A percentile compares a stretch with the other conserved stretches of the same genome.
Evolutionary conservation across 164 flowering plant species (phyloP).

Genomic region (Umbellularia californica): DNA sequence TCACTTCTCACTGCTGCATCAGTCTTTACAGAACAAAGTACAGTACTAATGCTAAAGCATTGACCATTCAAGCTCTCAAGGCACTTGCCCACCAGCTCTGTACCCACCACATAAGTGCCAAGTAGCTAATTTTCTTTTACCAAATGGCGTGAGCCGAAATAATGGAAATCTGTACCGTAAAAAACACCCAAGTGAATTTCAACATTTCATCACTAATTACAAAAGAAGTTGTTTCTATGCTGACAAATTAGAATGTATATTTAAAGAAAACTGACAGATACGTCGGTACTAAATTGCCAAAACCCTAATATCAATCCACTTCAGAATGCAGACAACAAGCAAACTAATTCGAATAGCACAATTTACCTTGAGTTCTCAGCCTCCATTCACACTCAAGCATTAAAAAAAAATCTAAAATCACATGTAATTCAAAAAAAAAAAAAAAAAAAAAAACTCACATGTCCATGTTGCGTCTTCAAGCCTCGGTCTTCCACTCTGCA

Average conservation of each 20-base stretch:
- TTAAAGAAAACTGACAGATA: neutral
- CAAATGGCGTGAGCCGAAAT: neutral
- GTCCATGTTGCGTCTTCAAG: constrained; percentile 95
- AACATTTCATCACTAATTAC: neutral
- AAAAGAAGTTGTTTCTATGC: neutral
- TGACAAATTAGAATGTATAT: neutral
- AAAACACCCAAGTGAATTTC: neutral
- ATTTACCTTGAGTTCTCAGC: neutral
- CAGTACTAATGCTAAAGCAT: neutral
- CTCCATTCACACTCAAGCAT: too few relatives aligned
- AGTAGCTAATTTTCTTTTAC: neutral
- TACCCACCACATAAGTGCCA: neutral
- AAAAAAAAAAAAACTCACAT: constrained; percentile 49
- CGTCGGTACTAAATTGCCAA: neutral
- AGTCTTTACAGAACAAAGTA: too few relatives aligned
- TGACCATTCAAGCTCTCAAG: neutral
- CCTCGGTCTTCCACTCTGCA: constrained; percentile 99
- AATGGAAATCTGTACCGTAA: neutral
- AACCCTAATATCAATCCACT: neutral
- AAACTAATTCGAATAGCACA: neutral
- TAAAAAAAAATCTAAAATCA: neutral
- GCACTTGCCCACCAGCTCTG: neutral
- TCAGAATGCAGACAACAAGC: neutral
- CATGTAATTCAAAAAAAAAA: neutral
- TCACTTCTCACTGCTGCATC: neutral